A percentile compares a stretch with the other conserved stretches of the same genome.
These are phyloP conservation scores for Brassica balearica DNA, from an alignment of 441 rosid species.

Conservation along the genomic window DNA sequence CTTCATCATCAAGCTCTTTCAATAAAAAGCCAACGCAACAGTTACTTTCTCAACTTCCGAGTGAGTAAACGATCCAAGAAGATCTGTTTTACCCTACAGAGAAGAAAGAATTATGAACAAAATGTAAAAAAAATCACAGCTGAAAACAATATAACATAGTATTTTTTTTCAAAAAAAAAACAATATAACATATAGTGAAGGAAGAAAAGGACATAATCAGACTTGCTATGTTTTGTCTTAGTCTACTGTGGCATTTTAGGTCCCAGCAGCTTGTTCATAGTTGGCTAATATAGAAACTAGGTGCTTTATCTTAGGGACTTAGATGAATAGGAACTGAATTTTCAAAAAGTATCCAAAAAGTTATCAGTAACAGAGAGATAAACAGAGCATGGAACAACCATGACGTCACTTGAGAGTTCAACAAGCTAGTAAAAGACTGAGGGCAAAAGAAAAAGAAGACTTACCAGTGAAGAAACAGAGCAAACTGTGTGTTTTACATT, in stretches of 20 bases:
- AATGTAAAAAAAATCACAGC: slow-evolving; percentile 11
- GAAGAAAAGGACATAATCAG: slow-evolving; percentile 26
- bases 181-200: slow-evolving; percentile 12
- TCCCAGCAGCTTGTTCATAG: slow-evolving; percentile 7
- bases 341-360: too few relatives aligned
- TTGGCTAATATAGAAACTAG: background rate
- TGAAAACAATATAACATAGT: slow-evolving; percentile 18
- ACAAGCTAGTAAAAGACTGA: background rate
- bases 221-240: slow-evolving; percentile 15
- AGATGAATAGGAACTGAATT: too few relatives aligned
- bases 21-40: slow-evolving; percentile 3
- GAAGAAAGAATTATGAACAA: slow-evolving; percentile 4
- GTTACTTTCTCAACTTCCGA: slow-evolving; percentile 11
- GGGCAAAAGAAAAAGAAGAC: background rate
- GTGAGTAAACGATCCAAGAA: slow-evolving; percentile 23
- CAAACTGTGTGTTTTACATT: slow-evolving; percentile 17
- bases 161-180: background rate
- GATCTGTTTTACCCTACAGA: slow-evolving; percentile 26
- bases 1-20: slow-evolving; percentile 31
- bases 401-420: background rate
- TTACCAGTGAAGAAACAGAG: slow-evolving; percentile 30
- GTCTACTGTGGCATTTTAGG: slow-evolving; percentile 14
- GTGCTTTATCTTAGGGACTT: background rate
- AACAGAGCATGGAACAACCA: slow-evolving; percentile 22
- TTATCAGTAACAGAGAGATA: background rate